phyloP scores from a whole-genome alignment of 768 basidiomycete species.

The Strobilomyces confusus region DNA sequence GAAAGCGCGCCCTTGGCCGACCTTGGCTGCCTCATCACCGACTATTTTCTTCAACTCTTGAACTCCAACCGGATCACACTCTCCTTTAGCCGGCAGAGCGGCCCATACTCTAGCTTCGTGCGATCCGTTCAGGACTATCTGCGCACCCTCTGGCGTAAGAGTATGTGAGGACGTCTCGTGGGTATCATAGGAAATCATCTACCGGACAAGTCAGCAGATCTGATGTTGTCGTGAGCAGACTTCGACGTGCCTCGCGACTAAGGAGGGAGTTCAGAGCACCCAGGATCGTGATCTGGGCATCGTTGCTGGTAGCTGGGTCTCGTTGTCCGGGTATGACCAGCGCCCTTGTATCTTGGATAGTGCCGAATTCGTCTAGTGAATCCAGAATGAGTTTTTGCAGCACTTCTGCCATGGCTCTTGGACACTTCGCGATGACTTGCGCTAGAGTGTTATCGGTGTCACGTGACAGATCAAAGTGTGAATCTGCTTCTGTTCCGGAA shows the following conservation, averaged over 20 bases:
- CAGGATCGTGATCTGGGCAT: constrained; percentile 79
- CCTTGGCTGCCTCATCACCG: constrained; percentile 85
- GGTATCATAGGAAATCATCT: constrained; percentile 84
- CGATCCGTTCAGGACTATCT: constrained; percentile 78
- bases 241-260: constrained; percentile 69
- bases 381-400: constrained; percentile 80
- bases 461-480: constrained; percentile 8
- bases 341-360: constrained; percentile 65
- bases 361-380: constrained; percentile 51
- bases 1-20: constrained; percentile 94
- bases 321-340: constrained; percentile 64
- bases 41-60: constrained; percentile 69
- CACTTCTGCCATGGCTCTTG: constrained; percentile 58
- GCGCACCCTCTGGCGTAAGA: constrained; percentile 78
- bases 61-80: constrained; percentile 60
- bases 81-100: constrained; percentile 68
- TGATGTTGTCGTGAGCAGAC: constrained; percentile 1
- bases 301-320: constrained; percentile 56
- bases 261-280: constrained; percentile 89
- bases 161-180: constrained; percentile 72
- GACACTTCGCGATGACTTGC: not conserved
- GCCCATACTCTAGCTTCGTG: constrained; percentile 96
- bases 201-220: constrained; percentile 12
- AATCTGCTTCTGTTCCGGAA: not conserved
- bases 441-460: constrained; percentile 15